These are phyloP conservation scores for Ramularia endophylla DNA, from an alignment of 2,329 filamentous ascomycete genomes.

Conservation along the genomic window DNA sequence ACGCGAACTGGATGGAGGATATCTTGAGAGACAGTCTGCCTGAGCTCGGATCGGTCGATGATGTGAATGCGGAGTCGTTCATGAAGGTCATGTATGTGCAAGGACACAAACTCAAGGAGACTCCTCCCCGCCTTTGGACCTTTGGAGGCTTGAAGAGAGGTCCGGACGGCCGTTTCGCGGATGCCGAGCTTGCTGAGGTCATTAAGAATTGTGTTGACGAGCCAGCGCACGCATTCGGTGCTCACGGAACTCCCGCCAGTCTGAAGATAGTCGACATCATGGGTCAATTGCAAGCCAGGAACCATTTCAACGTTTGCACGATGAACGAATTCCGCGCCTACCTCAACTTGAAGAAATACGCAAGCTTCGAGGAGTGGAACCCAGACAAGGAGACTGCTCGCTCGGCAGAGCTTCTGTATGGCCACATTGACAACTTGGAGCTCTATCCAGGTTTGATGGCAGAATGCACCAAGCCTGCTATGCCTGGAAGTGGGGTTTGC, in stretches of 20 bases:
- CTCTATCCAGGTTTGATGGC: slow-evolving; percentile 54
- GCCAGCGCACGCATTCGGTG: slow-evolving; percentile 46
- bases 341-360: slow-evolving; percentile 33
- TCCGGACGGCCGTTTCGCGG: slow-evolving; percentile 38
- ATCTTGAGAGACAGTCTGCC: slow-evolving; percentile 32
- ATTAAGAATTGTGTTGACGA: slow-evolving; percentile 45
- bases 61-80: slow-evolving; percentile 39
- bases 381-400: slow-evolving; percentile 33
- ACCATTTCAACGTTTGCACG: slow-evolving; percentile 46
- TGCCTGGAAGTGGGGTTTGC: slow-evolving; percentile 43
- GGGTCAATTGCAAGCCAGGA: slow-evolving; percentile 42
- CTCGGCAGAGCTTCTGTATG: slow-evolving; percentile 42
- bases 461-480: slow-evolving; percentile 50
- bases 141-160: slow-evolving; percentile 38
- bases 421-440: slow-evolving; percentile 50
- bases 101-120: slow-evolving; percentile 33
- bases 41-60: slow-evolving; percentile 38
- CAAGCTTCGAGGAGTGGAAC: slow-evolving; percentile 32
- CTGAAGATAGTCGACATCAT: slow-evolving; percentile 45
- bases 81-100: slow-evolving; percentile 36
- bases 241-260: slow-evolving; percentile 43
- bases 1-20: slow-evolving; percentile 43
- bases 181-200: slow-evolving; percentile 40
- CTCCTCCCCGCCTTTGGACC: slow-evolving; percentile 34
- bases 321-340: slow-evolving; percentile 43